Percentiles rank a stretch among this genome's conserved stretches.
These are phyloP conservation scores for Trichoderma reesei DNA, from an alignment of 495 filamentous ascomycete species.

Conservation along the genomic window DNA sequence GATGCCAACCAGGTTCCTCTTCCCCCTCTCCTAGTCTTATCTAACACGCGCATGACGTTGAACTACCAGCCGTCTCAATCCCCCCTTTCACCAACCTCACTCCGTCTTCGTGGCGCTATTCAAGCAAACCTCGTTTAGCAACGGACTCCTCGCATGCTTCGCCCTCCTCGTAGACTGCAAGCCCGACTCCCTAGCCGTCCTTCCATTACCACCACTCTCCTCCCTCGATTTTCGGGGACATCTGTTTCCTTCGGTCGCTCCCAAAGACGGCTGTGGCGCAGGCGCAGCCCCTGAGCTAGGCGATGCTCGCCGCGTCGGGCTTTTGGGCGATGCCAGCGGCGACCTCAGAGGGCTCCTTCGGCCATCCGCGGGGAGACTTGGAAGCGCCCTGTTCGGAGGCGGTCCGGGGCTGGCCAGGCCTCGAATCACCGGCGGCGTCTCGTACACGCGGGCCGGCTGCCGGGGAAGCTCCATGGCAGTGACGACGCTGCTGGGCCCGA, in stretches of 20 bases:
- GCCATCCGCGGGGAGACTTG: not conserved
- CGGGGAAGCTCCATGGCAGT: slow-evolving; percentile 15
- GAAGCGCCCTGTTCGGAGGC: slow-evolving; percentile 17
- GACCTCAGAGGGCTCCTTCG: not conserved
- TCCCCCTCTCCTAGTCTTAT: not conserved
- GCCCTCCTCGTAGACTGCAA: slow-evolving; percentile 13
- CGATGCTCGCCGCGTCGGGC: not conserved
- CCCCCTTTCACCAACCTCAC: not conserved
- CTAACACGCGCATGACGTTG: not conserved
- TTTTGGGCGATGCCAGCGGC: not conserved
- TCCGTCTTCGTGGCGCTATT: slow-evolving; percentile 11
- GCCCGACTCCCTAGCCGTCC: not conserved
- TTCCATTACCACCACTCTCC: not conserved
- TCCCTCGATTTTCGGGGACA: not conserved
- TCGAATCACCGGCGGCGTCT: slow-evolving; percentile 16
- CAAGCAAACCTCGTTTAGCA: slow-evolving; percentile 18
- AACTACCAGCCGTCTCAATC: not conserved
- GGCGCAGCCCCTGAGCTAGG: not conserved
- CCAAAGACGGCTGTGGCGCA: not conserved
- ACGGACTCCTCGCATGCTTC: slow-evolving; percentile 10
- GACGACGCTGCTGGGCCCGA: not conserved
- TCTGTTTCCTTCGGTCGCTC: not conserved
- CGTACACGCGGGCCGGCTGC: slow-evolving; percentile 17
- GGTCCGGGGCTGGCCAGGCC: slow-evolving; percentile 22
- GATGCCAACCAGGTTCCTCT: not conserved